These are phyloP conservation scores for Blastobotrys americana DNA, from an alignment of 805 yeast species.

Conservation along the genomic window DNA sequence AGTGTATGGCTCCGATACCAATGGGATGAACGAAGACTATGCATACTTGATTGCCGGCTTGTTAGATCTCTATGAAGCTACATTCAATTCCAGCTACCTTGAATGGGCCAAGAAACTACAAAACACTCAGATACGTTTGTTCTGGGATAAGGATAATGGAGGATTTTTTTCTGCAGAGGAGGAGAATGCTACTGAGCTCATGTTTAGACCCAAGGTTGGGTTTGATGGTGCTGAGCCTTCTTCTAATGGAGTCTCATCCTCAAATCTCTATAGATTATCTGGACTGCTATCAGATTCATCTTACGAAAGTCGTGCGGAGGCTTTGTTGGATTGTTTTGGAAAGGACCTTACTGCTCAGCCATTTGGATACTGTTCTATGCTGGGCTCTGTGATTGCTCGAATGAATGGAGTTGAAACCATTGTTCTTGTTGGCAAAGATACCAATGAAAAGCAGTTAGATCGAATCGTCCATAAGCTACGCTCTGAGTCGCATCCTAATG, in stretches of 20 bases:
- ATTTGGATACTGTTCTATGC: constrained; percentile 20
- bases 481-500: constrained; percentile 6
- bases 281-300: constrained; percentile 9
- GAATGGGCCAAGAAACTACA: constrained; percentile 30
- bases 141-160: constrained; percentile 30
- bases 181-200: constrained; percentile 21
- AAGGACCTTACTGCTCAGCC: constrained; percentile 22
- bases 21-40: constrained; percentile 33
- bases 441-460: neutral
- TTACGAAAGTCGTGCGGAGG: constrained; percentile 13
- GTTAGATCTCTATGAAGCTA: constrained; percentile 31
- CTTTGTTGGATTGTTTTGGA: constrained; percentile 18
- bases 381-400: constrained; percentile 15
- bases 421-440: constrained; percentile 15
- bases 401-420: constrained; percentile 14
- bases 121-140: constrained; percentile 25
- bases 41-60: constrained; percentile 32
- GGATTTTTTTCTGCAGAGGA: constrained; percentile 27
- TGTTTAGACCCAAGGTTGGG: constrained; percentile 32
- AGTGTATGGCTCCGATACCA: constrained; percentile 14
- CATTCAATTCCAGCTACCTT: constrained; percentile 23
- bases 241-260: constrained; percentile 30
- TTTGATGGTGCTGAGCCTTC: constrained; percentile 35
- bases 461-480: constrained; percentile 5
- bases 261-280: constrained; percentile 26